Percentiles rank a stretch among this genome's conserved stretches.
Conservation (phyloP, 495 filamentous ascomycete genomes). For the Penicillium turbatum region DNA sequence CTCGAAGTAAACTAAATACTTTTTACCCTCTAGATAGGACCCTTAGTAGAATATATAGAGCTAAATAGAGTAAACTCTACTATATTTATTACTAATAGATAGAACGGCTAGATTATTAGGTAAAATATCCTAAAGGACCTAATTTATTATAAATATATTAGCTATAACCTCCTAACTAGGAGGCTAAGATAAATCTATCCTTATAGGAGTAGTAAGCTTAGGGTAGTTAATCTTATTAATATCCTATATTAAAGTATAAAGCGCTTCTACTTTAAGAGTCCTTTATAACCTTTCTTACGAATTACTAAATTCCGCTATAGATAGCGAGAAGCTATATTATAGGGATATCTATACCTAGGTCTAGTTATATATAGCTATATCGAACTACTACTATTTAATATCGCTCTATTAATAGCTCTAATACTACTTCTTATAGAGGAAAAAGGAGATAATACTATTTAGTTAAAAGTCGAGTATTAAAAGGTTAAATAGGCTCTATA, state of each 20-base stretch:
- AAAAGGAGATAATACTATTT: neutral
- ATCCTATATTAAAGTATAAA: neutral
- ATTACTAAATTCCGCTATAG: too few relatives aligned
- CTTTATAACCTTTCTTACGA: too few relatives aligned
- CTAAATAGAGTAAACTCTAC: neutral
- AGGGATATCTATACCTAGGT: neutral
- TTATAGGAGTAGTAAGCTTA: neutral
- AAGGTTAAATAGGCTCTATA: neutral
- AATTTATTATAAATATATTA: neutral
- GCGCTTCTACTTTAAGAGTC: too few relatives aligned
- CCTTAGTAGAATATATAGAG: neutral
- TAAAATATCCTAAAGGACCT: neutral
- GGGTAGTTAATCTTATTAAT: too few relatives aligned
- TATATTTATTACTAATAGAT: neutral
- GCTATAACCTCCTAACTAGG: neutral
- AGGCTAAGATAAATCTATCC: neutral
- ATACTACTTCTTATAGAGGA: neutral
- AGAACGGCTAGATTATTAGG: neutral
- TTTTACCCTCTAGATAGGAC: neutral
- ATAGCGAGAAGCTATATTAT: neutral
- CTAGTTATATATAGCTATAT: neutral
- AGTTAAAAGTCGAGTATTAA: neutral
- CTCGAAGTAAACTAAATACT: neutral
- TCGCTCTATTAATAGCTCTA: neutral
- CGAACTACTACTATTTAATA: neutral